Base-by-base conservation (phyloP, 805 yeast species). In the Candida oleophila region DNA sequence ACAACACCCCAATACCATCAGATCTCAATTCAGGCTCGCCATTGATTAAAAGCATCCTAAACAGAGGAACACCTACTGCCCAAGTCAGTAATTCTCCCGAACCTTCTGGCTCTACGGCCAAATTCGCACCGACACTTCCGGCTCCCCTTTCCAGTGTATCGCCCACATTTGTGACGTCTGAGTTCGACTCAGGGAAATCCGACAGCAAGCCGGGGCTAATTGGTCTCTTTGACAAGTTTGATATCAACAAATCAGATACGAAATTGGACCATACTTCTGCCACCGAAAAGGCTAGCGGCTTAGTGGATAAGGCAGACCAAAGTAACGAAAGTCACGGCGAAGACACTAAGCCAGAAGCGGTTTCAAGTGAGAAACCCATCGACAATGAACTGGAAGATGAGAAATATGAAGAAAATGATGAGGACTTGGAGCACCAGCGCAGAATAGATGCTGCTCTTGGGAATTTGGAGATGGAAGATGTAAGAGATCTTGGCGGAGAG, bases 201-300 rank as follows among this genome's bases (percentile, higher is more conserved):
- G 25, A 37, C 21, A 39, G 33, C 18, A 50, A 44, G 44, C 51
- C 50, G 20, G 66, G 63, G 42, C 56, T 68, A 46, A 62, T 66
- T 40, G 71, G 62, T 14, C 52, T 68, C 20, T 65, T 68, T 49
- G 72, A 64, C 47, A 66, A 64, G 50, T 68, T 66, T 50, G 72
- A 67, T 45, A 49, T 67, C 8, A 49, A 48, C 14, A 38, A 46
- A 33, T 14, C 42, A 7, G 46, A 36, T 14, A 38, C 22, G 14
- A 22, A 30, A 36, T n/a, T 28, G 15, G 44, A 37, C 8, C 22
- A 22, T 28, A 21, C 16, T 21, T 46, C 48, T 11, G 36, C 35
- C 22, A 46, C 34, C 32, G 44, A 42, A 22, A 20, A 36, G 9
- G 14, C 39, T 4, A 4, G 4, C 8, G 14, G 21, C 3, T 15